Percentiles rank a stretch among this genome's conserved stretches.
These are phyloP conservation scores for Tetrapisispora iriomotensis DNA, from an alignment of 805 yeast genomes.

Conservation along the genomic window DNA sequence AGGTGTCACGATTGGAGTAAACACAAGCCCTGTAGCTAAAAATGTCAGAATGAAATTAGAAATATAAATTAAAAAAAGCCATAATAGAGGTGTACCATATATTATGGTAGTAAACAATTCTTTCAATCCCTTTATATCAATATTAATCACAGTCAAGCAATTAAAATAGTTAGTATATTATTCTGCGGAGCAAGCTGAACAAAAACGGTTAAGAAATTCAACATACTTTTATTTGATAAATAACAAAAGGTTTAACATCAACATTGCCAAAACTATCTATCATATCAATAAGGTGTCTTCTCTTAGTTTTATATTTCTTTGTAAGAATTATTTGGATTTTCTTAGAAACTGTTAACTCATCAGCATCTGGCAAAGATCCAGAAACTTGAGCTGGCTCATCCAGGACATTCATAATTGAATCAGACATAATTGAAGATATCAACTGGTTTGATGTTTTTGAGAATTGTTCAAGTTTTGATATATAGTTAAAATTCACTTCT, in stretches of 20 bases:
- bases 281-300: not conserved
- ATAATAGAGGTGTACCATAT: not conserved
- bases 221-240: slow-evolving; percentile 3
- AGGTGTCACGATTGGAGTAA: not conserved
- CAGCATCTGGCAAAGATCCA: not conserved
- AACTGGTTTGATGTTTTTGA: too few species aligned
- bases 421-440: not conserved
- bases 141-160: not conserved
- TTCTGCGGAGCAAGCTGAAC: too few species aligned
- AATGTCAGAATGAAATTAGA: not conserved
- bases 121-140: not conserved
- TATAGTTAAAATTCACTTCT: too few species aligned
- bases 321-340: not conserved
- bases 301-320: not conserved
- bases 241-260: not conserved
- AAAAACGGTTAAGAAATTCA: too few species aligned
- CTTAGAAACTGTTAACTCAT: not conserved
- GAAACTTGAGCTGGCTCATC: not conserved
- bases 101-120: not conserved
- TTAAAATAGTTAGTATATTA: not conserved
- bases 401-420: not conserved
- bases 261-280: slow-evolving; percentile 1
- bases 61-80: not conserved
- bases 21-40: not conserved
- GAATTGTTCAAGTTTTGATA: too few species aligned